Base-by-base conservation (phyloP, 225 moss, liverwort and hornwort genomes). In the Bryoerythrophyllum caledonicum region DNA sequence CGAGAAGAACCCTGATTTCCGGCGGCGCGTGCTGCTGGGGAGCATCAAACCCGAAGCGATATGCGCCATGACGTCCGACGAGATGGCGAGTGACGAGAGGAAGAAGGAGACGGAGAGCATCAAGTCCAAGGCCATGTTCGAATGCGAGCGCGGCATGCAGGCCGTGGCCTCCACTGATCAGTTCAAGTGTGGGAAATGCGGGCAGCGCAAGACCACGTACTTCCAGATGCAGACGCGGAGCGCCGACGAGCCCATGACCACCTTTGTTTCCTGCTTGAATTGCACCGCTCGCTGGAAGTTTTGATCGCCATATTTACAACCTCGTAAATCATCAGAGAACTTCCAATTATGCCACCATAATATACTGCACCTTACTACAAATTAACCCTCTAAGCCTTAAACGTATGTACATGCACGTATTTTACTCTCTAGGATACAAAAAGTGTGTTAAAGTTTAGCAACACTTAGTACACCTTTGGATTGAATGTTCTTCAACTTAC, bases 161-260 rank as follows among this genome's bases (percentile, higher is more conserved):
- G 46, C 77, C 8, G 65, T 75, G 4, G 92, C 90, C 2, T 94
- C 96, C 0, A 96, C 91, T 8, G 92, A 94, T 74, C 92, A 92
- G 43, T 96, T 96, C 79, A 96, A 91, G 71, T 94, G 94, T 74
- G 79, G 65, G 10, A 96, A 92, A 78, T 96, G 96, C 38, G 87
- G 87, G 75, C 88, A 92, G 35, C 74, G 92, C 6, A 79, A 92
- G 70, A 86, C 88, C 43, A 96, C 91, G 26, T 96, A 94, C 55
- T 94, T 90, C 59, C 92, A 94, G 64, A 89, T 96, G 92, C 96
- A 92, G 70, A 96, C 91, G 28, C 73, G 96, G 48, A 96, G 96
- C 76, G 96, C 92, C 2, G 94, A 94, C 76, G 96, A 96, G 79
- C 96, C 96, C 23, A 94, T 96, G 96, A 92, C 96, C 30, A 94